Evolutionary conservation across 768 basidiomycete genomes (phyloP), one percentile per base, ranked within the genome.

Genomic region (Galerina marginata): DNA sequence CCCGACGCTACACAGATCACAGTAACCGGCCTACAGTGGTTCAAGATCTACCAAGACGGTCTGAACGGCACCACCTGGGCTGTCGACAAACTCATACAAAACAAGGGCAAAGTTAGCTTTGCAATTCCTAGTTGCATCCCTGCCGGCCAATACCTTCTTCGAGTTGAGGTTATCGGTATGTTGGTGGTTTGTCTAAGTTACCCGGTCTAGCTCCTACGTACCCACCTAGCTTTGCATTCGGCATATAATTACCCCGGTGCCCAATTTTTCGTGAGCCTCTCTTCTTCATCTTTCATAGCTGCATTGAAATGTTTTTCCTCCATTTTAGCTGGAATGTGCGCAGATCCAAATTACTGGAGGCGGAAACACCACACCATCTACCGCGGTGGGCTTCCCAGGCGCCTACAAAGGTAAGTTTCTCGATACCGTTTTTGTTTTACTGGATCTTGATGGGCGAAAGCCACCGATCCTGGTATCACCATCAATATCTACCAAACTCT

Each of bases 211-310:
- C 12, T 14, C 6, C 25, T 36, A 20, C 12, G 37, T 45, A n/a
- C 14, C 12, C 2, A 15, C 39, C 10, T 51, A 83, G 82, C 81
- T 52, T 71, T 84, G 39, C 83, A 81, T 61, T 79, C 69, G 11
- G 82, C 81, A 0, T 55, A 62, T 6, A 74, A 63, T 15, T 85
- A 84, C 65, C 83, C 82, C 36, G 83, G 84, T 38, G 83, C 84
- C 9, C 82, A 85, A 62, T 71, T 86, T 71, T 86, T 84, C 63
- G 81, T 81, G 53, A 58, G 74, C 67, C 7, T 12, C 64, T 63
- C 44, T 53, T 60, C 14, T 25, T 50, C 33, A 20, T 20, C 40
- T 10, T 60, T 45, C 6, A 9, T 50, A 12, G 16, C 6, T n/a
- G 14, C 10, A 37, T 47, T 16, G 6, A 6, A 11, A 11, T 11